A percentile compares a stretch with the other conserved stretches of the same genome.
phyloP scores from a whole-genome alignment of 2,329 filamentous ascomycete genomes.

The Rutstroemia sp. region DNA sequence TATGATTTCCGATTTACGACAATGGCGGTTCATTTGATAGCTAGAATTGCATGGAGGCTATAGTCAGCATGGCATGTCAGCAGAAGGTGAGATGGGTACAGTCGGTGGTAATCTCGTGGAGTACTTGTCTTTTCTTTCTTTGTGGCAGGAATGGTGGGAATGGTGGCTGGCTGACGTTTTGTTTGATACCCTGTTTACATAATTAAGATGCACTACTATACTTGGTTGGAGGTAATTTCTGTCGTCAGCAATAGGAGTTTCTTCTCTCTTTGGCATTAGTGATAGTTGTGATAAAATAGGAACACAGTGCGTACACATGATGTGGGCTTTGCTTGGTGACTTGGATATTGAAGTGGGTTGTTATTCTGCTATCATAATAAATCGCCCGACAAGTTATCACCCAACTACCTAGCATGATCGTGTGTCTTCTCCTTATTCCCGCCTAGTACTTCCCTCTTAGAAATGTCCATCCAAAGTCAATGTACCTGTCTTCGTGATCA shows the following conservation, averaged over 20 bases:
- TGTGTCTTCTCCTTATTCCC: too few relatives aligned
- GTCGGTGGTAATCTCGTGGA: too few relatives aligned
- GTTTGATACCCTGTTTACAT: not conserved
- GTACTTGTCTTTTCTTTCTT: not conserved
- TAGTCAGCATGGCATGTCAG: not conserved
- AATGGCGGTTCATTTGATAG: not conserved
- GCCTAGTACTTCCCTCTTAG: constrained; percentile 18
- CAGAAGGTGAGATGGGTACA: not conserved
- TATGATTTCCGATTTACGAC: not conserved
- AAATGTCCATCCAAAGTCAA: constrained; percentile 51
- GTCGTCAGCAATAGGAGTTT: too few relatives aligned
- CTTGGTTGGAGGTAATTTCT: too few relatives aligned
- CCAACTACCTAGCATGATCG: too few relatives aligned
- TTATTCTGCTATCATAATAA: too few relatives aligned
- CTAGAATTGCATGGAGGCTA: not conserved
- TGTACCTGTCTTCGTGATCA: constrained; percentile 59
- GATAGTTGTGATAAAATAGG: too few relatives aligned
- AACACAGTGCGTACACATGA: too few relatives aligned
- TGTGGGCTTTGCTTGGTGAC: too few relatives aligned
- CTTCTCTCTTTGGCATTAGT: too few relatives aligned
- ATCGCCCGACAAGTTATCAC: too few relatives aligned
- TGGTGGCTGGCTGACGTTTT: not conserved
- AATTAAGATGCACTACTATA: not conserved
- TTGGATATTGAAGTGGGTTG: too few relatives aligned
- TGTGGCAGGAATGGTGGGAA: not conserved